These are phyloP conservation scores for Psilocybe cubensis DNA, from an alignment of 768 basidiomycete genomes.

Conservation along the genomic window DNA sequence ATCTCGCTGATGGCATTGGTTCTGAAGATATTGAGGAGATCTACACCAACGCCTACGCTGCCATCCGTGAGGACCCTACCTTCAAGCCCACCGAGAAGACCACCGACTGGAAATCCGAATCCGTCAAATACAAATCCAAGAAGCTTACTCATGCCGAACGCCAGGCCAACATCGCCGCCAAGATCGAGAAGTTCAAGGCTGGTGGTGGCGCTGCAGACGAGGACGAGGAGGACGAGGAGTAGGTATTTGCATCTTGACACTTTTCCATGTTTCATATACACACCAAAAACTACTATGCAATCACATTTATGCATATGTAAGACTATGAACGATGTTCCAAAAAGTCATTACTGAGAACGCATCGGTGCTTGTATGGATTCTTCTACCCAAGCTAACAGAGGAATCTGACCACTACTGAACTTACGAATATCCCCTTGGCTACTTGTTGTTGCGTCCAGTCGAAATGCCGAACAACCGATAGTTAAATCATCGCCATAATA, in stretches of 20 bases:
- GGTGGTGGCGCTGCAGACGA: conserved; percentile 59
- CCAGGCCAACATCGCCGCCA: conserved; percentile 77
- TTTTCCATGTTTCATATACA: conserved; percentile 18
- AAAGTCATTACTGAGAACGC: neutral
- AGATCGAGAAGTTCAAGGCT: conserved; percentile 90
- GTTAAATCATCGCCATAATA: conserved; percentile 50
- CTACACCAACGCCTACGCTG: conserved; percentile 89
- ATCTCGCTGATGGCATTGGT: conserved; percentile 93
- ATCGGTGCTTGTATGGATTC: conserved; percentile 38
- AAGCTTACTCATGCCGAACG: conserved; percentile 82
- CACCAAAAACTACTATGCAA: conserved; percentile 4
- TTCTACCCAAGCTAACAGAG: conserved; percentile 60
- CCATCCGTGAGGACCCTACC: conserved; percentile 92
- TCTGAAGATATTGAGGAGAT: conserved; percentile 98
- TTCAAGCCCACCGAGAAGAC: conserved; percentile 92
- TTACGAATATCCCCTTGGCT: conserved; percentile 44
- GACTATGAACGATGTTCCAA: neutral
- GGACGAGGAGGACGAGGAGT: conserved; percentile 71
- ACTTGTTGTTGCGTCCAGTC: conserved; percentile 44
- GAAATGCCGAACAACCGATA: conserved; percentile 63
- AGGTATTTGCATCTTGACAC: conserved; percentile 31
- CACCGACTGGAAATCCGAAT: conserved; percentile 90
- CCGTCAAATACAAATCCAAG: conserved; percentile 64
- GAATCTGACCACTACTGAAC: conserved; percentile 37
- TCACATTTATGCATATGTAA: conserved; percentile 2